Percentiles rank a stretch among this genome's conserved stretches.
Evolutionary conservation across 2,329 filamentous ascomycete genomes (phyloP).

Genomic region (Ceratocystiopsis brevicomis): DNA sequence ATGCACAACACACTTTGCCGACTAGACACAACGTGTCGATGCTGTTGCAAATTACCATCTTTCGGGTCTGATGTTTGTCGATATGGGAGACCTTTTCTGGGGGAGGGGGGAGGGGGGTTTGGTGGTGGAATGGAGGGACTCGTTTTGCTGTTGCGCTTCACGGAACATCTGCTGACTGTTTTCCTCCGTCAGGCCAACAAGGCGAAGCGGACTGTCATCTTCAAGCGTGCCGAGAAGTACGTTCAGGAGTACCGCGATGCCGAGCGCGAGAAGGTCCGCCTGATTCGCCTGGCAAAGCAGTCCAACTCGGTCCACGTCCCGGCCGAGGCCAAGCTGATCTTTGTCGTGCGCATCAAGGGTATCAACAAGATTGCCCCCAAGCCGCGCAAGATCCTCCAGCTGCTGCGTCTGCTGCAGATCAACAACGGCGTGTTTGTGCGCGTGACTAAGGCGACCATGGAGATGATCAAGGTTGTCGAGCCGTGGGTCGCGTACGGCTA

Average conservation of each 20-base stretch:
- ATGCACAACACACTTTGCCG: conserved; percentile 75
- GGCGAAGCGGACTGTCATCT: conserved; percentile 96
- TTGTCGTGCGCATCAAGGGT: conserved; percentile 98
- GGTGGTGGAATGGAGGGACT: neutral
- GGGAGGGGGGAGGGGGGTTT: too few species aligned
- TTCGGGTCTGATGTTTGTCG: conserved; percentile 72
- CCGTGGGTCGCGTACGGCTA: conserved; percentile 98
- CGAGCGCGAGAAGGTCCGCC: conserved; percentile 96
- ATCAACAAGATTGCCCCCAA: conserved; percentile 99
- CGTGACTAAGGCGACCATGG: conserved; percentile 89
- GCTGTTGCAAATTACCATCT: conserved; percentile 98
- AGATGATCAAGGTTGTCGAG: conserved; percentile 98
- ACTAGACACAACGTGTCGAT: conserved; percentile 84
- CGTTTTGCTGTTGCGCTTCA: neutral
- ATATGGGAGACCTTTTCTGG: neutral
- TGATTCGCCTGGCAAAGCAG: conserved; percentile 74
- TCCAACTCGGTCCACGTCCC: conserved; percentile 87
- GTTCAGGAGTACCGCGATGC: conserved; percentile 98
- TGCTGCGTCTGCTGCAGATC: conserved; percentile 98
- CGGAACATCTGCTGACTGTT: conserved; percentile 3
- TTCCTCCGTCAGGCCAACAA: conserved; percentile 59
- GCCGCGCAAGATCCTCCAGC: conserved; percentile 99
- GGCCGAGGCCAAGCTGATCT: conserved; percentile 89
- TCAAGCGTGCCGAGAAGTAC: conserved; percentile 99
- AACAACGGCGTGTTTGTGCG: conserved; percentile 99